These are phyloP conservation scores for Solanum appendiculatum DNA, from an alignment of 257 asterid species.

Conservation along the genomic window DNA sequence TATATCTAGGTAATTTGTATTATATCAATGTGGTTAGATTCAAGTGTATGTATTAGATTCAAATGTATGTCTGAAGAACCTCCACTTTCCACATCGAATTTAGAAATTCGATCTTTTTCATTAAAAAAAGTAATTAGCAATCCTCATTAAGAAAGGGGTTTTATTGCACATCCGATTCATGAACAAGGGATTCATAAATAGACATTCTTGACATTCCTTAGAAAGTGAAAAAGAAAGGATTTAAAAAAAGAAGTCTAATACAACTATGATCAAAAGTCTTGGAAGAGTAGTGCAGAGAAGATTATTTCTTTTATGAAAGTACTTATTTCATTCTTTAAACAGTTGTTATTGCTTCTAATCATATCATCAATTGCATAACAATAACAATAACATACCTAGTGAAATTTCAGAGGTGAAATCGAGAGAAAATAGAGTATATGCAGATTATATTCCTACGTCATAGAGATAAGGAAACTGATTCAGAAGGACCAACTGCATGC, in stretches of 20 bases:
- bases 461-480: neutral
- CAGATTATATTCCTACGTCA: too few species aligned
- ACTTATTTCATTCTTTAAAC: neutral
- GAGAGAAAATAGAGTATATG: accelerated
- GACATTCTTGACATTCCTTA: neutral
- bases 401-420: too few species aligned
- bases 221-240: neutral
- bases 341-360: neutral
- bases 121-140: neutral
- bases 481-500: neutral
- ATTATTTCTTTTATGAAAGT: neutral
- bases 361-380: neutral
- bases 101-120: neutral
- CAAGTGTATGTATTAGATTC: neutral
- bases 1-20: neutral
- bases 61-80: neutral
- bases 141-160: neutral
- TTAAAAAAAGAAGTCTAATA: neutral
- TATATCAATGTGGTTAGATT: neutral
- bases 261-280: neutral
- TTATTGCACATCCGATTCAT: neutral
- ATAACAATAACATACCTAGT: too few species aligned
- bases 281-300: neutral
- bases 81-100: neutral
- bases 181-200: too few species aligned